Evolutionary conservation across 2,329 filamentous ascomycete species (phyloP), one percentile per base, ranked within the genome.

Genomic region (Xylariales sp.): DNA sequence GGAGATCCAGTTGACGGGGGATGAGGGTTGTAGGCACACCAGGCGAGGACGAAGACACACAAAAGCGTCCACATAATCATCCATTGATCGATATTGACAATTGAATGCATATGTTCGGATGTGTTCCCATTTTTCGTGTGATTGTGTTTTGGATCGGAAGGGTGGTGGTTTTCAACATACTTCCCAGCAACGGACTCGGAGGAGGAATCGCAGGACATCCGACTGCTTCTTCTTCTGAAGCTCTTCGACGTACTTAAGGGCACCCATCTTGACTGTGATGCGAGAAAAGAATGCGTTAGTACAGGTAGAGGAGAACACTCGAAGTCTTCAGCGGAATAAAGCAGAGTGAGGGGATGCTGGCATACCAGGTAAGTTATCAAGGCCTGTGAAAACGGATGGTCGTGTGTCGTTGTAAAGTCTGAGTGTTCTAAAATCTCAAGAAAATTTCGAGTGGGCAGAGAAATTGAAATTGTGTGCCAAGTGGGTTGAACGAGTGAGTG

Each of bases 151-250:
- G 44, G 46, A 43, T 49, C 55, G 52, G 54, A 51, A 17, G 21
- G 56, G 53, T 55, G 57, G 50, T 56, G 54, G 52, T 56, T 58
- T 63, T 76, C 61, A 78, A 80, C 81, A 76, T 80, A 91, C 91
- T 88, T 98, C 93, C 93, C 93, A 98, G 90, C 93, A 98, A 78
- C 93, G 90, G 69, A 95, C 89, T 72, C 89, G 91, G 74, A 96
- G 88, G 77, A 98, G 85, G 83, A 98, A 98, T 79, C 90, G 90
- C 79, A 97, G 88, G 68, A 98, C 86, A 83, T 98, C 93, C 72
- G 88, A 95, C 85, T 98, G 93, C 89, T 98, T 98, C 88, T 95
- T 96, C 89, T 98, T 97, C 75, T 96, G 89, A 79, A 98, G 86
- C 83, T 98, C 93, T 84, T 98, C 94, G 77, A 98, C 88, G 81